Evolutionary conservation across 306 rosid genomes (phyloP).

Genomic region (Vigna angularis): DNA sequence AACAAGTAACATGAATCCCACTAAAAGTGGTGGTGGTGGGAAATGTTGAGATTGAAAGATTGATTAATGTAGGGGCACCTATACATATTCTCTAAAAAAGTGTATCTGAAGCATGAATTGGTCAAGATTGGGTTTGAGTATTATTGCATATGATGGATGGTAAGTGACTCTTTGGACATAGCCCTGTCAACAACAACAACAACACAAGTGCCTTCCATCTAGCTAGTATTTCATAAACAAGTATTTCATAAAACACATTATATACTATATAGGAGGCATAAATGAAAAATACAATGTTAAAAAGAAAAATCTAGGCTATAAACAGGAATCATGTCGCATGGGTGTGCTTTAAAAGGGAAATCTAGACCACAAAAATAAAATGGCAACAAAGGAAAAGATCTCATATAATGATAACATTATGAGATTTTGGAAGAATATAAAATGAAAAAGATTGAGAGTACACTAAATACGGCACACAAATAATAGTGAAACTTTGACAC

Average conservation of each 20-base stretch:
- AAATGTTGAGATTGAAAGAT: background rate
- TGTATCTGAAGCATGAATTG: background rate
- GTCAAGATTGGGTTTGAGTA: slow-evolving; percentile 28
- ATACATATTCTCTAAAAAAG: background rate
- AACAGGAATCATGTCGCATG: slow-evolving; percentile 31
- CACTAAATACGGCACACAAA: background rate
- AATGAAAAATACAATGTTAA: background rate
- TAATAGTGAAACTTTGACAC: background rate
- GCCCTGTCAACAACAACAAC: slow-evolving; percentile 19
- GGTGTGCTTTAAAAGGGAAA: slow-evolving; percentile 35
- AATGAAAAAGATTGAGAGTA: slow-evolving; percentile 25
- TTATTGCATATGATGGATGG: background rate
- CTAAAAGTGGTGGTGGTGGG: background rate
- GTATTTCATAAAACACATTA: too few relatives aligned
- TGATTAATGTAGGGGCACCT: slow-evolving; percentile 3
- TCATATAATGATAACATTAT: slow-evolving; percentile 22
- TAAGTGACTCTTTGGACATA: slow-evolving; percentile 31
- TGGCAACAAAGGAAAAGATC: background rate
- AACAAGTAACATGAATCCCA: background rate
- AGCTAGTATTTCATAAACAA: too few relatives aligned
- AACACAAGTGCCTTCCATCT: background rate
- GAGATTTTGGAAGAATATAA: background rate
- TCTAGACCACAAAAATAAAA: slow-evolving; percentile 26
- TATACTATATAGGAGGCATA: background rate
- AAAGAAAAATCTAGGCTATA: slow-evolving; percentile 11